Evolutionary conservation across 169 alveolate genomes (phyloP), one percentile per base, ranked within the genome.

Genomic region (Neospora caninum): DNA sequence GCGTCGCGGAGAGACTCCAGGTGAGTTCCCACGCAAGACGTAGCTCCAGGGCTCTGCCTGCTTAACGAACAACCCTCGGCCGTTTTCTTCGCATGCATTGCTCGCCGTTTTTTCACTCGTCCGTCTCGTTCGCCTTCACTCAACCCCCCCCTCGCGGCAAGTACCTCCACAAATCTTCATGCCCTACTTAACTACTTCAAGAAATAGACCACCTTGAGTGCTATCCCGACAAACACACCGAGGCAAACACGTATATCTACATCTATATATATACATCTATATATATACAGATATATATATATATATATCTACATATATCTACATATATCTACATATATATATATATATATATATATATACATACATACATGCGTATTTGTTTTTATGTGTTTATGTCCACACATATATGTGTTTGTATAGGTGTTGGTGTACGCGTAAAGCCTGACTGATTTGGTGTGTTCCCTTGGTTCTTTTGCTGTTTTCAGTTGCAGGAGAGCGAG

Each of bases 401-500:
- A n/a, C n/a, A 7, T 49, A 13, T 49, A 13, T 29, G n/a, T 64
- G n/a, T 64, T 64, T 64, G 4, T 49, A 4, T 49, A 13, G 13
- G 13, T 4, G 22, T 13, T 4, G 22, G 13, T 49, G 58, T 13
- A 49, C 58, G 58, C 58, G 58, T 13, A 49, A 13, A 13, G 58
- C 22, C 22, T 7, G 58, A 49, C 58, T 13, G 73, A 22, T 7
- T 64, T 7, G 25, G 1, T 64, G 31, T 0, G 7, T 64, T 64
- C 20, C 20, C n/a, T 64, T 29, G 73, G 7, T 64, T 64, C 31
- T 4, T 7, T 7, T 78, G 86, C 42, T 69, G 82, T 38, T 2
- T 78, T n/a, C 86, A 78, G 86, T 13, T 78, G 39, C 49, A 7
- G 29, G 86, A 78, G 86, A 78, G 86, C 45, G 86, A 78, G 45